These are phyloP conservation scores for Ophiostoma piceae DNA, from an alignment of 2,329 filamentous ascomycete species.

Conservation along the genomic window DNA sequence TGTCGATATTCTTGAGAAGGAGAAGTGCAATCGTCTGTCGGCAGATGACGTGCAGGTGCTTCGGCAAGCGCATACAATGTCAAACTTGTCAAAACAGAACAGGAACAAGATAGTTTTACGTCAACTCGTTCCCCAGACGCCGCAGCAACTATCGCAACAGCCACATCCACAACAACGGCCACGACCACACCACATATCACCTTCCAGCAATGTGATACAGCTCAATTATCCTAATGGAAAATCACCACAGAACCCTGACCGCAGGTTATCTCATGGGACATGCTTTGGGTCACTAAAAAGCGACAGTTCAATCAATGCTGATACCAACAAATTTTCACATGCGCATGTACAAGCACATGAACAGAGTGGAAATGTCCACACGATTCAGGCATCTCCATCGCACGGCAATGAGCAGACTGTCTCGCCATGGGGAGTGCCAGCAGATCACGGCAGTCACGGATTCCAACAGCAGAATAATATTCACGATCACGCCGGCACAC, in stretches of 20 bases:
- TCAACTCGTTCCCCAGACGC: neutral
- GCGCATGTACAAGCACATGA: neutral
- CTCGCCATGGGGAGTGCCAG: neutral
- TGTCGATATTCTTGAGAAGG: conserved; percentile 23
- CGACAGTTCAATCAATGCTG: neutral
- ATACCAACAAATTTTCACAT: neutral
- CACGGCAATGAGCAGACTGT: neutral
- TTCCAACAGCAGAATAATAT: neutral
- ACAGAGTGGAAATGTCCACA: neutral
- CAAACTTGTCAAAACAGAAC: neutral
- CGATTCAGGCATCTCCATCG: neutral
- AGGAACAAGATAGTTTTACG: neutral
- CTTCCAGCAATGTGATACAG: neutral
- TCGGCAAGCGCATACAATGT: neutral
- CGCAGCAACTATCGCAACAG: neutral
- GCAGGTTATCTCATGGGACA: neutral
- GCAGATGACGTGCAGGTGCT: conserved; percentile 1
- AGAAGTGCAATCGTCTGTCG: conserved; percentile 21
- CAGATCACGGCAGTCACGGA: neutral
- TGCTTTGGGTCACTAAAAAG: neutral
- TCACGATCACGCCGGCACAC: neutral
- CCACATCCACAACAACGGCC: neutral
- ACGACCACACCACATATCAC: neutral
- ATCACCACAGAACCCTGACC: neutral
- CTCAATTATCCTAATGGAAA: neutral